phyloP scores from a whole-genome alignment of 1,284 basidiomycete species.

The Gymnopus androsaceus region DNA sequence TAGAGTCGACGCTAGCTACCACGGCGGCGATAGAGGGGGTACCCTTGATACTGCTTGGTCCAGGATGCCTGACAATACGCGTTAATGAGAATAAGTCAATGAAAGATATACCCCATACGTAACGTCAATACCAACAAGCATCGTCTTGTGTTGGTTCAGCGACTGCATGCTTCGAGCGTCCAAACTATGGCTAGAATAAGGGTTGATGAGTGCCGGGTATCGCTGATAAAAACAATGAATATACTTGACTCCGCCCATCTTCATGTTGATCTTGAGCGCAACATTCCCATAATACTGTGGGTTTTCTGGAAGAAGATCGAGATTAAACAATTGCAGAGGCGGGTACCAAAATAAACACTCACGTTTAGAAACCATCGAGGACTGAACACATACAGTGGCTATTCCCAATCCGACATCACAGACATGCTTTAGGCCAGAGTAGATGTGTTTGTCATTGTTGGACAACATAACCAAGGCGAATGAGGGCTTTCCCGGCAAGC shows the following conservation, averaged over 20 bases:
- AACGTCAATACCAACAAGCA: slow-evolving; percentile 83
- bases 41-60: slow-evolving; percentile 61
- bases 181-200: slow-evolving; percentile 48
- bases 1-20: slow-evolving; percentile 66
- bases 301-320: slow-evolving; percentile 42
- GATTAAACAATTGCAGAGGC: not conserved
- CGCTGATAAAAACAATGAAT: slow-evolving; percentile 14
- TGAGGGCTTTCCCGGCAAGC: slow-evolving; percentile 28
- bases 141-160: slow-evolving; percentile 61
- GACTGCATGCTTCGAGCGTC: slow-evolving; percentile 53
- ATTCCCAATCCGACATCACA: slow-evolving; percentile 68
- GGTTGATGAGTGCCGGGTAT: not conserved
- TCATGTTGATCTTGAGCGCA: slow-evolving; percentile 79
- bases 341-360: slow-evolving; percentile 35
- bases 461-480: slow-evolving; percentile 62
- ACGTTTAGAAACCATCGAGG: slow-evolving; percentile 61
- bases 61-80: slow-evolving; percentile 53
- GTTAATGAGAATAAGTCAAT: not conserved
- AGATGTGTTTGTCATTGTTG: slow-evolving; percentile 66
- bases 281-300: slow-evolving; percentile 78
- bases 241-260: slow-evolving; percentile 74
- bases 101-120: slow-evolving; percentile 35
- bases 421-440: slow-evolving; percentile 70
- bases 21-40: slow-evolving; percentile 81
- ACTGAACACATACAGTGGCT: slow-evolving; percentile 69